Conservation (phyloP, 1,284 basidiomycete genomes). For the Lentinus polychrous region DNA sequence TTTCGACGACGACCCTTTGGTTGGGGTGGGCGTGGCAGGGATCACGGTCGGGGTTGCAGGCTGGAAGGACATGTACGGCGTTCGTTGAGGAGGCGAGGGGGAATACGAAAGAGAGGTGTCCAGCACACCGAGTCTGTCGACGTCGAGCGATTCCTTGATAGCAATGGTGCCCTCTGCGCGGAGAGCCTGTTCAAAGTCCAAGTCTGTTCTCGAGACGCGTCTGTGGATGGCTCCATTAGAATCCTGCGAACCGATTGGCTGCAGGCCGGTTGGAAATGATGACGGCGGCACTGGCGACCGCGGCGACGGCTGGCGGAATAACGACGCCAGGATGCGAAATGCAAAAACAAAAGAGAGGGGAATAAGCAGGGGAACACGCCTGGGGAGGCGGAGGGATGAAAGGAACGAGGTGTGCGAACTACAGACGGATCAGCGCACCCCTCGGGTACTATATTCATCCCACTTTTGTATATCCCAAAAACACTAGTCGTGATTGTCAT, state of each 20-base stretch:
- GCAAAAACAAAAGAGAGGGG: slow-evolving; percentile 3
- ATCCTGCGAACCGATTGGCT: slow-evolving; percentile 49
- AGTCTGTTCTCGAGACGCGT: slow-evolving; percentile 56
- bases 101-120: slow-evolving; percentile 26
- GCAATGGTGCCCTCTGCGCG: slow-evolving; percentile 56
- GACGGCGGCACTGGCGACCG: slow-evolving; percentile 43
- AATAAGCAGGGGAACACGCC: background rate
- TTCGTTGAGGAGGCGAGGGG: slow-evolving; percentile 19
- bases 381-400: background rate
- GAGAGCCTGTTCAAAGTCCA: slow-evolving; percentile 75
- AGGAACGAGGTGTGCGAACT: no score
- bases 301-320: slow-evolving; percentile 32
- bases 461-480: no score
- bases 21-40: slow-evolving; percentile 48
- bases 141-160: slow-evolving; percentile 61
- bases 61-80: slow-evolving; percentile 23
- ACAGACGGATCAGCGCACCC: no score
- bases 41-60: slow-evolving; percentile 46
- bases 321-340: slow-evolving; percentile 25
- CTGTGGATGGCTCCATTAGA: slow-evolving; percentile 29
- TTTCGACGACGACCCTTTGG: slow-evolving; percentile 23
- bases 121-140: slow-evolving; percentile 52
- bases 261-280: slow-evolving; percentile 45
- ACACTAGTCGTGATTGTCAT: slow-evolving; percentile 1
- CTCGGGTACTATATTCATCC: no score